Conservation (phyloP, 83 land plant genomes). For the Thuja plicata region DNA sequence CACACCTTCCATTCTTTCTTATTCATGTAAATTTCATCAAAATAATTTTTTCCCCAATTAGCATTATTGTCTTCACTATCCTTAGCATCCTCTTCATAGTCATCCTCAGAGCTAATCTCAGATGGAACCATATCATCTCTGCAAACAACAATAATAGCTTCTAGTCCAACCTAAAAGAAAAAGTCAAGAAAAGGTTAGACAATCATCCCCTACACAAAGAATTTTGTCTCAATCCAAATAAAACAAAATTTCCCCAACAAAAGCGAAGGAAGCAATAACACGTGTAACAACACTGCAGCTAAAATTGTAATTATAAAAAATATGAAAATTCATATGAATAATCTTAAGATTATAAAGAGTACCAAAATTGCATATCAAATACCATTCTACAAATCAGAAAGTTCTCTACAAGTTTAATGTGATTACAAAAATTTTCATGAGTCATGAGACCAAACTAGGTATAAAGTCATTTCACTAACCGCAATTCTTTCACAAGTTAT, state of each 20-base stretch:
- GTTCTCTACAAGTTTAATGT: neutral
- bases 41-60: conserved; percentile 30
- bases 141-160: conserved; percentile 45
- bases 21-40: neutral
- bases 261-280: neutral
- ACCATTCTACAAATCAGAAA: neutral
- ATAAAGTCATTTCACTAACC: neutral
- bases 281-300: neutral
- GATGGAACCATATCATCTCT: conserved; percentile 33
- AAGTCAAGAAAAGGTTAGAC: neutral
- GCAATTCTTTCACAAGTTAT: neutral
- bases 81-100: conserved; percentile 1
- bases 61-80: conserved; percentile 25
- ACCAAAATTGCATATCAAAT: neutral
- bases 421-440: neutral
- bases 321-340: neutral
- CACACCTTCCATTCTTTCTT: conserved; percentile 15
- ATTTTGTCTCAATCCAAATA: neutral
- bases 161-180: conserved; percentile 57
- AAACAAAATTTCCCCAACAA: neutral
- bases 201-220: neutral
- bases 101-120: conserved; percentile 20
- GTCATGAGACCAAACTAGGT: neutral
- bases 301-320: too few relatives aligned
- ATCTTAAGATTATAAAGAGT: neutral